phyloP scores from a whole-genome alignment of 2,329 filamentous ascomycete genomes.

The Simplicillium sp. region DNA sequence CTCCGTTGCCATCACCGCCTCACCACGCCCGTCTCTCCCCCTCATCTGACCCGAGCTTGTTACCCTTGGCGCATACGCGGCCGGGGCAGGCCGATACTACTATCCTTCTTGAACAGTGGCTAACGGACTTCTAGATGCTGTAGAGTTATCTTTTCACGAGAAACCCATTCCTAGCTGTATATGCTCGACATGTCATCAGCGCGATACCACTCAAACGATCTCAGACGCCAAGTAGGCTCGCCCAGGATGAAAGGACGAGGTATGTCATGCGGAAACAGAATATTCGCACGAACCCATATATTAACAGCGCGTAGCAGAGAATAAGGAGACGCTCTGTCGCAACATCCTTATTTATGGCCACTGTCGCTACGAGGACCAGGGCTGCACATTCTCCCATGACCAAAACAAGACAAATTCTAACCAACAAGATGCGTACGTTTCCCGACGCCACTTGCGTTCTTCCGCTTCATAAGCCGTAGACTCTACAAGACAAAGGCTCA shows the following conservation, averaged over 20 bases:
- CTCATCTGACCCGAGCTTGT: not conserved
- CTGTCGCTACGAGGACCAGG: slow-evolving; percentile 84
- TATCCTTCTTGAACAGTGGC: too few species aligned
- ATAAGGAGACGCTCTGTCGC: slow-evolving; percentile 83
- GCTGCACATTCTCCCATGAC: slow-evolving; percentile 86
- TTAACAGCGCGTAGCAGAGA: slow-evolving; percentile 38
- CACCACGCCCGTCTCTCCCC: slow-evolving; percentile 5
- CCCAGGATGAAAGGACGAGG: slow-evolving; percentile 48
- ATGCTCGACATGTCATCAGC: slow-evolving; percentile 33
- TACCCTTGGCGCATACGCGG: not conserved
- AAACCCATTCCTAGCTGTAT: too few species aligned
- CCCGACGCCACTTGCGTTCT: not conserved
- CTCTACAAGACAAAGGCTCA: slow-evolving; percentile 1
- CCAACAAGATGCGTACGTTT: slow-evolving; percentile 9
- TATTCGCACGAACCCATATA: slow-evolving; percentile 4
- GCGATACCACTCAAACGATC: slow-evolving; percentile 34
- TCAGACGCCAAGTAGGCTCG: slow-evolving; percentile 44
- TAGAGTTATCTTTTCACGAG: too few species aligned
- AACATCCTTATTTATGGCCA: slow-evolving; percentile 91
- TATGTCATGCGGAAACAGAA: slow-evolving; percentile 20
- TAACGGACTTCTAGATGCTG: too few species aligned
- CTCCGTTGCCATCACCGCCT: slow-evolving; percentile 7
- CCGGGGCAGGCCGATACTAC: too few species aligned
- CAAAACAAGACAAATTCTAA: slow-evolving; percentile 44
- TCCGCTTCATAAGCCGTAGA: slow-evolving; percentile 21